phyloP scores from a whole-genome alignment of 306 rosid genomes.

The Inga oerstediana region DNA sequence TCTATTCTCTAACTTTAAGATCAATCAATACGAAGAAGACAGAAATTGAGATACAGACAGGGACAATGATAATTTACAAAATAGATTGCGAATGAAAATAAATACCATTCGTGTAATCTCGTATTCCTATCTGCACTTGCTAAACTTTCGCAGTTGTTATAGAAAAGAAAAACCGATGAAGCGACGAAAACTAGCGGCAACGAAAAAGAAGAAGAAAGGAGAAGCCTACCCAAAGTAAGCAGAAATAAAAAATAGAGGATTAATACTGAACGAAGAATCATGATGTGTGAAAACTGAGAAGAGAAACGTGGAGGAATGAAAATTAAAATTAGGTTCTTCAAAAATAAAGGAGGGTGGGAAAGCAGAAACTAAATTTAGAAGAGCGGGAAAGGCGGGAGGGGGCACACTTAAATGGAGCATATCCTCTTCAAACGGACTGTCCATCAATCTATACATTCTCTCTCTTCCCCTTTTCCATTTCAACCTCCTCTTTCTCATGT shows the following conservation, averaged over 20 bases:
- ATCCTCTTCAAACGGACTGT: conserved; percentile 46
- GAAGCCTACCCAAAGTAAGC: conserved; percentile 49
- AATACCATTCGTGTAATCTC: conserved; percentile 1
- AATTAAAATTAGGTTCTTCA: conserved; percentile 37
- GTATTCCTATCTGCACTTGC: not conserved
- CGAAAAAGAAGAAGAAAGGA: conserved; percentile 30
- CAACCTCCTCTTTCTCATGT: not conserved
- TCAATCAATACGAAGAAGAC: not conserved
- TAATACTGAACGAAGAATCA: conserved; percentile 33
- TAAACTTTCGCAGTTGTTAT: conserved; percentile 15
- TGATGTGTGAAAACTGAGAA: conserved; percentile 42
- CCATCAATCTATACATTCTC: conserved; percentile 47
- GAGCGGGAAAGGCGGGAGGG: conserved; percentile 22
- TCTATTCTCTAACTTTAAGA: not conserved
- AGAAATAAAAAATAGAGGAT: conserved; percentile 40
- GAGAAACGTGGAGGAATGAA: not conserved
- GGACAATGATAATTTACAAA: conserved; percentile 1
- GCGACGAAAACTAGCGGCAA: not conserved
- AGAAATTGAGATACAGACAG: not conserved
- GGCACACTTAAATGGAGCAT: conserved; percentile 53
- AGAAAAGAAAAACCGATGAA: no score
- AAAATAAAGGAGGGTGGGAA: conserved; percentile 44
- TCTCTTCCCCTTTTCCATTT: conserved; percentile 5
- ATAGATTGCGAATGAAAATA: conserved; percentile 6
- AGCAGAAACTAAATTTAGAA: conserved; percentile 53